Conservation (phyloP, 75 land plant genomes). For the Larix kaempferi region DNA sequence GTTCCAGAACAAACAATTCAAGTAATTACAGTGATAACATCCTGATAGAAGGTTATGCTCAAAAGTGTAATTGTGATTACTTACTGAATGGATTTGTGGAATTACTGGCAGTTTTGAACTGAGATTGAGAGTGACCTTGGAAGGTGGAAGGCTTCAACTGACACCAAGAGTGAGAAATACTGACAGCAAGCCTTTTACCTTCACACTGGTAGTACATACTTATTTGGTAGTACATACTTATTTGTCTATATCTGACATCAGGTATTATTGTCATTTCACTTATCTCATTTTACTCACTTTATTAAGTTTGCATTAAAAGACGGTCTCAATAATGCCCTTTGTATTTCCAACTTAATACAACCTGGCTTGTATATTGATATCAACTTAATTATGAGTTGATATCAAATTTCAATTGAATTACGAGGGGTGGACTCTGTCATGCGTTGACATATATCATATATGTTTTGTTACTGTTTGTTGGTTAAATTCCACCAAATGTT, state of each 20-base stretch:
- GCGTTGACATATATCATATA: background rate
- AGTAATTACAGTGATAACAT: background rate
- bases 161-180: conserved; percentile 38
- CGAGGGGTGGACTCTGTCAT: background rate
- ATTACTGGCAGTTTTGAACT: conserved; percentile 36
- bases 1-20: background rate
- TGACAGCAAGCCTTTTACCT: conserved; percentile 40
- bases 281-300: background rate
- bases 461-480: background rate
- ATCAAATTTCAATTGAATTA: background rate
- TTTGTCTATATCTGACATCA: conserved; percentile 45
- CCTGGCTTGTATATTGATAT: background rate
- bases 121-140: conserved; percentile 30
- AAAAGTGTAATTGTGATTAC: background rate
- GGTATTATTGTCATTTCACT: background rate
- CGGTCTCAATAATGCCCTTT: background rate
- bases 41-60: background rate
- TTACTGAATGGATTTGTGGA: background rate
- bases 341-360: background rate
- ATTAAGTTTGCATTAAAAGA: background rate
- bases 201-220: conserved; percentile 43
- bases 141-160: conserved; percentile 26
- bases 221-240: too few species aligned
- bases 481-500: background rate
- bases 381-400: background rate